Conservation (phyloP, 495 filamentous ascomycete species). For the Penicillium angulare region DNA sequence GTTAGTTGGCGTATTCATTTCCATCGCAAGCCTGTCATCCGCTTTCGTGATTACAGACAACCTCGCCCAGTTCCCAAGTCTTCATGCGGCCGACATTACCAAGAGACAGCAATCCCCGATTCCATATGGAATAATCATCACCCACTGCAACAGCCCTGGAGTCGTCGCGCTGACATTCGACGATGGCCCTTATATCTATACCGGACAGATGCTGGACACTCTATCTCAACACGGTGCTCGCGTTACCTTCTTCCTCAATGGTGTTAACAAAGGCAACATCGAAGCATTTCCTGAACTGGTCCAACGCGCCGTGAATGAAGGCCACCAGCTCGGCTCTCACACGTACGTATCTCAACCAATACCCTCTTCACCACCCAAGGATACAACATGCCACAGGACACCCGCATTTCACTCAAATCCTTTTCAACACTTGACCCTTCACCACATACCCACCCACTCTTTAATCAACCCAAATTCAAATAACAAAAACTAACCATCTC, state of each 20-base stretch:
- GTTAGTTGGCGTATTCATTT: conserved; percentile 9
- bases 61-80: background rate
- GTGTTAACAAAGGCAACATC: conserved; percentile 61
- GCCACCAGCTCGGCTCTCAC: conserved; percentile 76
- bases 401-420: background rate
- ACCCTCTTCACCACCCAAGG: background rate
- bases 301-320: conserved; percentile 56
- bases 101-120: conserved; percentile 19
- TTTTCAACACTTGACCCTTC: background rate
- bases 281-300: conserved; percentile 52
- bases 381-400: background rate
- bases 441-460: no score
- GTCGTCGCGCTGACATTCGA: conserved; percentile 75
- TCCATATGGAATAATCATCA: conserved; percentile 54
- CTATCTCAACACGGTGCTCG: conserved; percentile 57
- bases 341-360: conserved; percentile 48
- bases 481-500: background rate
- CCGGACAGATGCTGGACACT: conserved; percentile 59
- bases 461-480: background rate
- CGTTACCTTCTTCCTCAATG: conserved; percentile 75
- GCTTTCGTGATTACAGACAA: conserved; percentile 1
- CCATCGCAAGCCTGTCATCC: conserved; percentile 1
- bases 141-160: conserved; percentile 56
- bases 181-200: conserved; percentile 70
- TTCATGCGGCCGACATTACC: background rate